Percentiles rank a stretch among this genome's conserved stretches.
Conservation (phyloP, 441 rosid genomes). For the Gossypium laxum region DNA sequence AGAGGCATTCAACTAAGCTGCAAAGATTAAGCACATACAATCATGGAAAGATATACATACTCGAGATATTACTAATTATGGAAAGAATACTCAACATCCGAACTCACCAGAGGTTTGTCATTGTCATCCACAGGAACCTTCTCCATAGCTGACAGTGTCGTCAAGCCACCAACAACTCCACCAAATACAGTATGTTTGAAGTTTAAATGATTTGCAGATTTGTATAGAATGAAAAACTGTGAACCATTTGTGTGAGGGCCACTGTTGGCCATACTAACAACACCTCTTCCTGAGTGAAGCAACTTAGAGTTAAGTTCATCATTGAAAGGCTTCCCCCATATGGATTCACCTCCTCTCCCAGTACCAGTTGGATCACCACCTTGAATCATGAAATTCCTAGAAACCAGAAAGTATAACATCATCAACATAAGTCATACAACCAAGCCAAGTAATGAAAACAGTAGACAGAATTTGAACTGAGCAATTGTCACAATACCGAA, state of each 20-base stretch:
- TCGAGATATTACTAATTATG: neutral
- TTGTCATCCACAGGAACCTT: constrained; percentile 70
- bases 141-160: constrained; percentile 74
- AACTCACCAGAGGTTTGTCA: constrained; percentile 71
- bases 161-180: constrained; percentile 78
- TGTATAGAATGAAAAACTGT: constrained; percentile 88
- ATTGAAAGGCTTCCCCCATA: constrained; percentile 91
- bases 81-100: neutral
- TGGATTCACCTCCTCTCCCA: constrained; percentile 83
- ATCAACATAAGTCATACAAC: neutral
- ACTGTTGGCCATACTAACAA: constrained; percentile 95
- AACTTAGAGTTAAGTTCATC: constrained; percentile 83
- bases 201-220: constrained; percentile 86
- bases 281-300: constrained; percentile 83
- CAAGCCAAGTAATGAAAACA: neutral
- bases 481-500: constrained; percentile 35
- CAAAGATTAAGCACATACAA: neutral
- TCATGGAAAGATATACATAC: neutral
- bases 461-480: neutral
- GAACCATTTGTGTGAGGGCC: constrained; percentile 96
- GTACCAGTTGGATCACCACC: constrained; percentile 97
- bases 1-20: neutral
- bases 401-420: neutral
- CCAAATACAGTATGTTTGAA: constrained; percentile 89
- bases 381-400: constrained; percentile 93